Evolutionary conservation across 441 rosid genomes (phyloP), one percentile per base, ranked within the genome.

Genomic region (Iberis amara): DNA sequence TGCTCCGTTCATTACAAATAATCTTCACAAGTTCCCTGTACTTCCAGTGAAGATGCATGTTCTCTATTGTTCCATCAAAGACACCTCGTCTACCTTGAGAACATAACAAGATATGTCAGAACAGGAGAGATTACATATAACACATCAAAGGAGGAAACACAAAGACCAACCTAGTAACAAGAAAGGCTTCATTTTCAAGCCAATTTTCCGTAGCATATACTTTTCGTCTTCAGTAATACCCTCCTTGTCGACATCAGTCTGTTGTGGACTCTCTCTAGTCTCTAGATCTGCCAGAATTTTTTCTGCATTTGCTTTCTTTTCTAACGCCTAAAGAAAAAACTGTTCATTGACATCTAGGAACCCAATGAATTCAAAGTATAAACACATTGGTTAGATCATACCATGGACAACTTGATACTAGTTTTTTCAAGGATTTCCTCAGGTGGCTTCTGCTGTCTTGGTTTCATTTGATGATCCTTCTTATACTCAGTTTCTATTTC

Each of bases 11-110:
- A 59, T 78, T 78, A 59, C 73, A 74, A 50, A 91, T 76, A 64
- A 92, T 66, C 79, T 86, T 92, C 70, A 88, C 91, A 61, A 89
- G 91, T 63, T 92, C 99, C 81, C 99, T 75, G 62, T 89, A 81
- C 75, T 88, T 88, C 99, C 96, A 86, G 64, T 92, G 96, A 57
- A 86, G 94, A 76, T 88, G 96, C 96, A 88, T 83, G 69, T 88
- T 88, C 76, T 88, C 96, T 58, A 85, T 66, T 43, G 94, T 86
- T 69, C 95, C 96, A 57, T 71, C 88, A 76, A 83, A 92, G 39
- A 83, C 83, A 4, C 94, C 94, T 52, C 91, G 71, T 70, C 88
- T 79, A 73, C 98, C 98, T 66, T 92, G 66, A 62, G 31, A 70
- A 72, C 54, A 55, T 26, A 71, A 68, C 57, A 73, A 57, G 30